These are phyloP conservation scores for Emericellopsis cladophorae DNA, from an alignment of 2,329 filamentous ascomycete species.

Conservation along the genomic window DNA sequence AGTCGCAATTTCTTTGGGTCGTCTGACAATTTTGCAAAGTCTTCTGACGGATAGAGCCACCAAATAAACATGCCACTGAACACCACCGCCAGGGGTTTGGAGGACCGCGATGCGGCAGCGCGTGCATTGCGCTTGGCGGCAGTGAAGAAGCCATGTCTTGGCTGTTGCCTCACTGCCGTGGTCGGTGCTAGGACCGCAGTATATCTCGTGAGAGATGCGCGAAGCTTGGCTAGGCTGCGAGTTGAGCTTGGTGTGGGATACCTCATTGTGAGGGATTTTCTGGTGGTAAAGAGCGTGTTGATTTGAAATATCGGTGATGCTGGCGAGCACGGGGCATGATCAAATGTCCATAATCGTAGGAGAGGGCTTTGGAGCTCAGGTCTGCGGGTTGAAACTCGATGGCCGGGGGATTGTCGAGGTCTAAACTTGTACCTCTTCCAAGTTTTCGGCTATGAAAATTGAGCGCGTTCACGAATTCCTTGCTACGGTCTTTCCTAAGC, in stretches of 20 bases:
- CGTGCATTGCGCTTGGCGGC: conserved; percentile 4
- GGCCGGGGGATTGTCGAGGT: neutral
- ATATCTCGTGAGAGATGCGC: neutral
- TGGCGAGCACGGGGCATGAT: neutral
- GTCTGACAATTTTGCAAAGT: conserved; percentile 22
- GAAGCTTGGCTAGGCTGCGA: conserved; percentile 3
- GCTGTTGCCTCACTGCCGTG: conserved; percentile 5
- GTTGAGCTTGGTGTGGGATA: conserved; percentile 3
- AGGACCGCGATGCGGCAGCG: neutral
- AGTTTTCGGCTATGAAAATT: no score
- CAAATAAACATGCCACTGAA: conserved; percentile 24
- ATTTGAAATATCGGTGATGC: neutral
- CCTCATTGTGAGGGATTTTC: conserved; percentile 4
- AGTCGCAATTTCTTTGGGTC: neutral
- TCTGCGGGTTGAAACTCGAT: neutral
- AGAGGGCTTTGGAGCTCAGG: neutral
- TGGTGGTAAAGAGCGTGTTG: no score
- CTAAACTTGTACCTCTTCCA: no score
- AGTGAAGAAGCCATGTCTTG: conserved; percentile 8
- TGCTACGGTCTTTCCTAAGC: neutral
- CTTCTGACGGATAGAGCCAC: conserved; percentile 29
- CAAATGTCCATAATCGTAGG: neutral
- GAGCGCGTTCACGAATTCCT: no score
- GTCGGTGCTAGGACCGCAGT: conserved; percentile 1
- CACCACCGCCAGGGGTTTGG: conserved; percentile 9